phyloP scores from a whole-genome alignment of 257 asterid species.

The Ligustrum vulgare region DNA sequence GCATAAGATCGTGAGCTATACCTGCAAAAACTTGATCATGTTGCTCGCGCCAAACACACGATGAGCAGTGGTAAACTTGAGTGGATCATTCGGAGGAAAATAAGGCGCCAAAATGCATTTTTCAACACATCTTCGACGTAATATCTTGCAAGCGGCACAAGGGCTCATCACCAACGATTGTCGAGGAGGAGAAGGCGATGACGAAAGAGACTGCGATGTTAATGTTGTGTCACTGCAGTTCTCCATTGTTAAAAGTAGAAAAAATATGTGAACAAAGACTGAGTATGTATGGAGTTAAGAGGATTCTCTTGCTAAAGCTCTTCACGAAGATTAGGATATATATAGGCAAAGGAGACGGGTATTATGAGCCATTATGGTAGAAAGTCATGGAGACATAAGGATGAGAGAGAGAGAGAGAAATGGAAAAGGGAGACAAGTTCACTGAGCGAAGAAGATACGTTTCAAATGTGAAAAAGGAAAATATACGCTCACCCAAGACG shows the following conservation, averaged over 20 bases:
- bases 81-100: slow-evolving; percentile 52
- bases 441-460: background rate
- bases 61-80: slow-evolving; percentile 52
- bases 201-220: background rate
- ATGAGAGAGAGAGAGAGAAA: background rate
- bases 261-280: background rate
- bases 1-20: slow-evolving; percentile 9
- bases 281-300: background rate
- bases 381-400: background rate
- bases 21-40: slow-evolving; percentile 53
- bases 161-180: slow-evolving; percentile 39
- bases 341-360: background rate
- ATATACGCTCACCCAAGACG: background rate
- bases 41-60: slow-evolving; percentile 56
- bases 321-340: background rate
- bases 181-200: background rate
- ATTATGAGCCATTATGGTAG: background rate
- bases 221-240: slow-evolving; percentile 17
- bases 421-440: background rate
- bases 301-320: background rate
- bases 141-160: slow-evolving; percentile 52
- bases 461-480: background rate
- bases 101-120: slow-evolving; percentile 54
- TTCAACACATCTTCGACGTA: slow-evolving; percentile 50
- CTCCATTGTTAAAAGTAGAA: slow-evolving; percentile 2